Evolutionary conservation across 2,329 filamentous ascomycete species (phyloP).

Genomic region (Aspergillus ochraceoroseus): DNA sequence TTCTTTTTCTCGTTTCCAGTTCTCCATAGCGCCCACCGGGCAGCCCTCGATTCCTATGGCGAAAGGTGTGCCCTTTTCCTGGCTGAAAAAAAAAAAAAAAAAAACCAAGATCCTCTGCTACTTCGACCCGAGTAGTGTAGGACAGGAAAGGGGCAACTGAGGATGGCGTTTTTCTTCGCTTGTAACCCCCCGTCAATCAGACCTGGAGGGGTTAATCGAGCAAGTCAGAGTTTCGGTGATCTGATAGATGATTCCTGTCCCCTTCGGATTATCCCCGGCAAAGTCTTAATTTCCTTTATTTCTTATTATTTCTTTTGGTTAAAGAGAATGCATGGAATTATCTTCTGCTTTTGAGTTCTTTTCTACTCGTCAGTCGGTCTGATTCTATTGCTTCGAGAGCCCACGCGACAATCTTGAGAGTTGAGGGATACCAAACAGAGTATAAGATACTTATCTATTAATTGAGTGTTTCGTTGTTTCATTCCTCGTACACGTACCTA

Average conservation of each 20-base stretch:
- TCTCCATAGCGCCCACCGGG: slow-evolving; percentile 19
- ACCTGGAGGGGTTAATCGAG: slow-evolving; percentile 17
- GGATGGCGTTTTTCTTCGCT: slow-evolving; percentile 24
- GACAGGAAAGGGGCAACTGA: slow-evolving; percentile 15
- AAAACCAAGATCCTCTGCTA: slow-evolving; percentile 19
- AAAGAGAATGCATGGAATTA: slow-evolving; percentile 35
- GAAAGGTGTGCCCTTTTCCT: slow-evolving; percentile 5
- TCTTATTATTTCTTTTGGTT: slow-evolving; percentile 26
- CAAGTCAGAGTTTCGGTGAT: slow-evolving; percentile 24
- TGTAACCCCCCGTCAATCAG: slow-evolving; percentile 21
- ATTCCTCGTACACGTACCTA: neutral
- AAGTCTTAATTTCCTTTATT: slow-evolving; percentile 22
- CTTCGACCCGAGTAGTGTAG: slow-evolving; percentile 16
- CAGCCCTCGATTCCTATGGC: slow-evolving; percentile 6
- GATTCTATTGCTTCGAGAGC: neutral
- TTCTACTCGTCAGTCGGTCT: slow-evolving; percentile 1
- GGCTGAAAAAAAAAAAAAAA: slow-evolving; percentile 6
- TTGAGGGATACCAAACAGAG: slow-evolving; percentile 5
- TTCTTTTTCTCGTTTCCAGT: slow-evolving; percentile 28
- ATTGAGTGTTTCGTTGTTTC: neutral
- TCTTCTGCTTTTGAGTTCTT: slow-evolving; percentile 16
- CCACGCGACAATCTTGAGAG: slow-evolving; percentile 1
- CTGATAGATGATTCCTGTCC: slow-evolving; percentile 31
- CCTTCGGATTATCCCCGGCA: slow-evolving; percentile 25
- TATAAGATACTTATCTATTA: slow-evolving; percentile 3